A percentile compares a stretch with the other conserved stretches of the same genome.
Evolutionary conservation across 78 protist species (phyloP).

Genomic region (Capsaspora owczarzaki): DNA sequence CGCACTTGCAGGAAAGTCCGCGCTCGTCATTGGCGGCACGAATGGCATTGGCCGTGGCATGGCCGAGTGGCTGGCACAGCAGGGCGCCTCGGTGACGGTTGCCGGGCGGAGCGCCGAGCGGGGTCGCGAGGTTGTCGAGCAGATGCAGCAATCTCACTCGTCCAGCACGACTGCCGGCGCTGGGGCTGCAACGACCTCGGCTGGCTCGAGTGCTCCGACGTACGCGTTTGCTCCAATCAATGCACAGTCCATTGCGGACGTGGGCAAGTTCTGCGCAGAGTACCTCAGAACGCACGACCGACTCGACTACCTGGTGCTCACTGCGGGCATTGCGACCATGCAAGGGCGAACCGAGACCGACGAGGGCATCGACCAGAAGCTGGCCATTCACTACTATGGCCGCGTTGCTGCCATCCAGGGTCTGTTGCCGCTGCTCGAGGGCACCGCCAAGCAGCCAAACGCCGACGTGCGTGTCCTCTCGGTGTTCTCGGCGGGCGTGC

Average conservation of each 20-base stretch:
- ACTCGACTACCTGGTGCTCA: conserved; percentile 4
- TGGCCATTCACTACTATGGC: background rate
- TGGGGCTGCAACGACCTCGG: too few relatives aligned
- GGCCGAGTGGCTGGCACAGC: background rate
- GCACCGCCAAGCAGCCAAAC: background rate
- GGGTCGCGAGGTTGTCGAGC: background rate
- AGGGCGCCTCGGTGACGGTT: background rate
- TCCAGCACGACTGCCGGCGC: background rate
- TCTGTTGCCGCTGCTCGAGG: conserved; percentile 8
- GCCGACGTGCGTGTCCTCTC: background rate
- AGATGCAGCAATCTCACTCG: too few relatives aligned
- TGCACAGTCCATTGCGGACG: background rate
- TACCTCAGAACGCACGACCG: background rate
- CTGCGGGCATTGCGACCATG: conserved; percentile 10
- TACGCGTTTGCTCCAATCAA: background rate
- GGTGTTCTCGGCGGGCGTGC: conserved; percentile 12
- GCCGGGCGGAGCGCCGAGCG: background rate
- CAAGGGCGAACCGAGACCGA: conserved; percentile 11
- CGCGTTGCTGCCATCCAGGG: background rate
- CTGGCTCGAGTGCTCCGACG: too few relatives aligned
- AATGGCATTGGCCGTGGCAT: background rate
- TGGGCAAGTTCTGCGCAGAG: background rate
- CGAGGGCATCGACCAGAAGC: background rate
- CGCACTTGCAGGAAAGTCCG: too few relatives aligned
- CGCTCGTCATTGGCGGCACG: background rate